phyloP scores from a whole-genome alignment of 1,139 yeast genomes.

The Meyerozyma athensensis region DNA sequence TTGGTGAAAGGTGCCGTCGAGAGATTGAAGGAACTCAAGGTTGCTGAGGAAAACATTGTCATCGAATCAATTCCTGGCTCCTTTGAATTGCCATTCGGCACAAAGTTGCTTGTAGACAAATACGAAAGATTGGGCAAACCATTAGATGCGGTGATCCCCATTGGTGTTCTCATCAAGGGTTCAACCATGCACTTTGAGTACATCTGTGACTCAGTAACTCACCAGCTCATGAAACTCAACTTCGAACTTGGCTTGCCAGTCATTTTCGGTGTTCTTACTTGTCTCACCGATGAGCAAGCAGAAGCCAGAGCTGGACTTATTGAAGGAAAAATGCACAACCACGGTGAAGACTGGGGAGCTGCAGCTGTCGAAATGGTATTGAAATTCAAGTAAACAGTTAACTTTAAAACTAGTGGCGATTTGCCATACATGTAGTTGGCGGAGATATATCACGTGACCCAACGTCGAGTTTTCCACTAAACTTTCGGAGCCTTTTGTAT shows the following conservation, averaged over 20 bases:
- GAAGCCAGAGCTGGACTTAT: slow-evolving; percentile 88
- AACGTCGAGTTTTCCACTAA: slow-evolving; percentile 1
- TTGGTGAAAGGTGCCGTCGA: slow-evolving; percentile 73
- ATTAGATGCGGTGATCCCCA: slow-evolving; percentile 85
- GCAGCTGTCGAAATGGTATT: slow-evolving; percentile 97
- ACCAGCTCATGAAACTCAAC: slow-evolving; percentile 80
- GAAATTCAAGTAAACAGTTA: slow-evolving; percentile 28
- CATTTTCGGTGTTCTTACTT: slow-evolving; percentile 88
- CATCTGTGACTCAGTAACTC: slow-evolving; percentile 86
- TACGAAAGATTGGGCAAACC: slow-evolving; percentile 42
- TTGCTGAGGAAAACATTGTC: slow-evolving; percentile 66
- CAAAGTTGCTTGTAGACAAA: slow-evolving; percentile 49
- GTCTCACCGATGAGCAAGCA: slow-evolving; percentile 93
- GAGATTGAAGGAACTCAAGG: slow-evolving; percentile 61
- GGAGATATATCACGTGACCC: slow-evolving; percentile 1
- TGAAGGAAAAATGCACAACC: slow-evolving; percentile 76
- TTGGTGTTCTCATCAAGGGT: slow-evolving; percentile 93
- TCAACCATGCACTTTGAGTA: slow-evolving; percentile 98
- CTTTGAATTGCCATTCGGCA: slow-evolving; percentile 85
- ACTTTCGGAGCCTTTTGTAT: background rate
- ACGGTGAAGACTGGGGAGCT: slow-evolving; percentile 98
- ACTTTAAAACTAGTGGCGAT: background rate
- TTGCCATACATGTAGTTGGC: background rate
- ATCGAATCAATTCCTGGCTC: slow-evolving; percentile 92
- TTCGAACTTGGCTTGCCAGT: slow-evolving; percentile 70